Conservation (phyloP, 202 grass and related monocot genomes). For the Brachypodium distachyon region DNA sequence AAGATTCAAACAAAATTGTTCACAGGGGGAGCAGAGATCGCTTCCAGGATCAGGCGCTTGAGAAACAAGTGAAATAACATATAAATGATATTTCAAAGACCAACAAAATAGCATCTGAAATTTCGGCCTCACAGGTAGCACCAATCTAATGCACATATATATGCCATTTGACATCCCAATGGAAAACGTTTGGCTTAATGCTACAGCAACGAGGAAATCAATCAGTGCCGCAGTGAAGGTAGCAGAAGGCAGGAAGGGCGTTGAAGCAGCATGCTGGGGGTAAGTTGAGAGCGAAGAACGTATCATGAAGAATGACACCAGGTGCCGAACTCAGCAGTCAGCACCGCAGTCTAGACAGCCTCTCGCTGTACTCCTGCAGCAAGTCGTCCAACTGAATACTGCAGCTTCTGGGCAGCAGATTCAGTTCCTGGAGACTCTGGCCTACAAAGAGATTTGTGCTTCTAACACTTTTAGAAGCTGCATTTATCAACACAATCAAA, state of each 20-base stretch:
- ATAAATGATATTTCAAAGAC: not conserved
- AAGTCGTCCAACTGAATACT: slow-evolving; percentile 5
- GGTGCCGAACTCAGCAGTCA: not conserved
- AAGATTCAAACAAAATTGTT: too few species aligned
- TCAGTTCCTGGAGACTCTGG: not conserved
- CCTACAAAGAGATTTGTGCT: slow-evolving; percentile 15
- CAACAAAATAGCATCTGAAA: not conserved
- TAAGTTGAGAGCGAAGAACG: not conserved
- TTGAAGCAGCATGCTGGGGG: not conserved
- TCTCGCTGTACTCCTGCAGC: not conserved
- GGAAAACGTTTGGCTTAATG: not conserved
- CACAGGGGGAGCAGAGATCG: too few species aligned
- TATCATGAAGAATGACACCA: not conserved
- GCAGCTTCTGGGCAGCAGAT: not conserved
- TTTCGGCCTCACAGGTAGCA: not conserved
- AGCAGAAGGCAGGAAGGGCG: not conserved
- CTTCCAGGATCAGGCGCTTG: too few species aligned
- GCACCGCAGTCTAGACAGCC: not conserved
- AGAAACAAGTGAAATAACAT: too few species aligned
- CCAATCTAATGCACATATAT: not conserved
- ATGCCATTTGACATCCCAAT: not conserved
- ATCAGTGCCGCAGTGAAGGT: not conserved
- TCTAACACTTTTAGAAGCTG: slow-evolving; percentile 19
- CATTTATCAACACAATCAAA: slow-evolving; percentile 38
- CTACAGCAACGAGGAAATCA: not conserved